Percentiles rank a stretch among this genome's conserved stretches.
Evolutionary conservation across 371 early-diverging fungal genomes (phyloP).

Genomic region (Syncephalastrum monosporum): DNA sequence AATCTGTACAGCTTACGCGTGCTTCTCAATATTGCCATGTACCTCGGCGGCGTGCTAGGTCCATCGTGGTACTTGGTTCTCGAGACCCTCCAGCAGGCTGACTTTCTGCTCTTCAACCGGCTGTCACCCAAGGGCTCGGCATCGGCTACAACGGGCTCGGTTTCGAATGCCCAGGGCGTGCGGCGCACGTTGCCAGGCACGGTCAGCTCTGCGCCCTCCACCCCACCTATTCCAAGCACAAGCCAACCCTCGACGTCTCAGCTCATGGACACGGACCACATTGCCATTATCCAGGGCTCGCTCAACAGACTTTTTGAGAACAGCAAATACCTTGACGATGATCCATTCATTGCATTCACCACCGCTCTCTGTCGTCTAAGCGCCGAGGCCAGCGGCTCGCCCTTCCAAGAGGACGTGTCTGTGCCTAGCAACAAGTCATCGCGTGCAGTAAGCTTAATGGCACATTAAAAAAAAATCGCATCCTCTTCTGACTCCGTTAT

Average conservation of each 20-base stretch:
- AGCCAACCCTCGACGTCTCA: constrained; percentile 21
- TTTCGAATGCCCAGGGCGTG: constrained; percentile 9
- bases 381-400: constrained; percentile 56
- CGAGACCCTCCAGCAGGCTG: constrained; percentile 87
- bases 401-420: constrained; percentile 37
- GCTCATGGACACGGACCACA: constrained; percentile 51
- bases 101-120: constrained; percentile 51
- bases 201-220: constrained; percentile 6
- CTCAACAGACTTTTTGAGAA: constrained; percentile 77
- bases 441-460: constrained; percentile 28
- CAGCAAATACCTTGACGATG: constrained; percentile 60
- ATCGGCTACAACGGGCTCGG: constrained; percentile 6
- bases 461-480: not conserved
- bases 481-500: not conserved
- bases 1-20: constrained; percentile 79
- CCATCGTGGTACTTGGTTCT: constrained; percentile 86
- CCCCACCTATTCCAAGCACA: constrained; percentile 4
- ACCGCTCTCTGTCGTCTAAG: constrained; percentile 71
- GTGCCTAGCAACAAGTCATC: constrained; percentile 29
- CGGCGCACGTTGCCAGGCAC: constrained; percentile 31
- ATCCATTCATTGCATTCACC: constrained; percentile 67
- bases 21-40: constrained; percentile 71
- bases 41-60: constrained; percentile 73
- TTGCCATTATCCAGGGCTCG: constrained; percentile 50
- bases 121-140: constrained; percentile 39